phyloP scores from a whole-genome alignment of 2,329 filamentous ascomycete genomes.

The Trichoderma sp. region DNA sequence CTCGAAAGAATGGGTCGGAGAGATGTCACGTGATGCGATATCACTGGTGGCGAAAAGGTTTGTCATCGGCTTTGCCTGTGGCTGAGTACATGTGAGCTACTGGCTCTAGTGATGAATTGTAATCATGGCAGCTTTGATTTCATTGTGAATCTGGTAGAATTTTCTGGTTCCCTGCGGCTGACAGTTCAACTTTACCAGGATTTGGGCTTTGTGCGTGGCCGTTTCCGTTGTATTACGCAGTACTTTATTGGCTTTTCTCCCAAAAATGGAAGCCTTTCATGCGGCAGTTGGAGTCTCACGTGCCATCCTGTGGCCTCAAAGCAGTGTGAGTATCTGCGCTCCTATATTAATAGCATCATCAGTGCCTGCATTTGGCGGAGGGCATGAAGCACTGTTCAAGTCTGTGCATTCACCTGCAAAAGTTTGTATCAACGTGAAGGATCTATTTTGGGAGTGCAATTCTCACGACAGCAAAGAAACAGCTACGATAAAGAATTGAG shows the following conservation, averaged over 20 bases:
- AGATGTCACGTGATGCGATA: slow-evolving; percentile 31
- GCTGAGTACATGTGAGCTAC: background rate
- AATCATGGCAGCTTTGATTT: background rate
- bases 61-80: slow-evolving; percentile 2
- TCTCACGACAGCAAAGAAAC: background rate
- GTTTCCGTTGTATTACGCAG: background rate
- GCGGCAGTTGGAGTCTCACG: background rate
- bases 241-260: background rate
- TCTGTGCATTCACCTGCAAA: background rate
- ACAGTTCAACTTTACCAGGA: background rate
- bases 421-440: background rate
- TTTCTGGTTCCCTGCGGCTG: background rate
- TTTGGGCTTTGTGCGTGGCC: background rate
- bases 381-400: background rate
- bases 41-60: slow-evolving; percentile 13
- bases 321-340: background rate
- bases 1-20: slow-evolving; percentile 33
- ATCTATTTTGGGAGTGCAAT: background rate
- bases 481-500: background rate
- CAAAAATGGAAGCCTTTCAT: background rate
- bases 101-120: background rate
- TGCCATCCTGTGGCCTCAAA: background rate
- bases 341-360: background rate
- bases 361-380: background rate
- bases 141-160: background rate